A percentile compares a stretch with the other conserved stretches of the same genome.
These are phyloP conservation scores for Alternaria sp. DNA, from an alignment of 2,329 filamentous ascomycete species.

Conservation along the genomic window DNA sequence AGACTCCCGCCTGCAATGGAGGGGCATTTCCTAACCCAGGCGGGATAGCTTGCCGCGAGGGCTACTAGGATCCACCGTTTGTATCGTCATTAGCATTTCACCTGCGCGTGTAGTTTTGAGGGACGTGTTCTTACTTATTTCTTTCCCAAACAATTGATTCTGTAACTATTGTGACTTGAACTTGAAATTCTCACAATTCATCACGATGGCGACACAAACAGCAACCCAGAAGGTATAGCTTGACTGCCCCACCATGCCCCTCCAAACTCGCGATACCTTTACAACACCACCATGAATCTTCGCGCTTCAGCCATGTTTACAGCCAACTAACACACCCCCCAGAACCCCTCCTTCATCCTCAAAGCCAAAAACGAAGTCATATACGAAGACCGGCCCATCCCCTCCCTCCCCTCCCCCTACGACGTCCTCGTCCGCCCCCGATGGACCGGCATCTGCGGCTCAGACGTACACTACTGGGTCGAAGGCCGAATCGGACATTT, in stretches of 20 bases:
- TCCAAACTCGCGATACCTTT: conserved; percentile 15
- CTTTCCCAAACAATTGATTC: conserved; percentile 1
- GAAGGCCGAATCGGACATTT: conserved; percentile 58
- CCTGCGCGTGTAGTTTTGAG: conserved; percentile 23
- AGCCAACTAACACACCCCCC: conserved; percentile 13
- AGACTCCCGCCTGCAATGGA: conserved; percentile 29
- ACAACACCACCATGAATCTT: conserved; percentile 12
- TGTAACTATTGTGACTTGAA: background rate
- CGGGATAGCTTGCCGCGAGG: conserved; percentile 38
- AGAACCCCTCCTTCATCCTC: conserved; percentile 85
- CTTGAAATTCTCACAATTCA: background rate
- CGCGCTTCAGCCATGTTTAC: conserved; percentile 10
- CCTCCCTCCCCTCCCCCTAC: conserved; percentile 68
- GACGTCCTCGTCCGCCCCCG: conserved; percentile 82
- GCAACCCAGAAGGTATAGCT: conserved; percentile 43
- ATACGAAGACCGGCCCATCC: conserved; percentile 78
- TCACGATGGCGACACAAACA: conserved; percentile 38
- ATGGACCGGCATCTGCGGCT: conserved; percentile 89
- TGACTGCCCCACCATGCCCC: conserved; percentile 39
- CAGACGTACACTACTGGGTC: conserved; percentile 68
- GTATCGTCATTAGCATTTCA: conserved; percentile 32
- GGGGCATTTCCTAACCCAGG: conserved; percentile 25
- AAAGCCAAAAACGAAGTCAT: conserved; percentile 74
- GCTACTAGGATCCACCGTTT: conserved; percentile 31
- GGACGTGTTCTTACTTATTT: conserved; percentile 10